Conservation (phyloP, 352 stramenopile species). For the Phytopythium vexans region DNA sequence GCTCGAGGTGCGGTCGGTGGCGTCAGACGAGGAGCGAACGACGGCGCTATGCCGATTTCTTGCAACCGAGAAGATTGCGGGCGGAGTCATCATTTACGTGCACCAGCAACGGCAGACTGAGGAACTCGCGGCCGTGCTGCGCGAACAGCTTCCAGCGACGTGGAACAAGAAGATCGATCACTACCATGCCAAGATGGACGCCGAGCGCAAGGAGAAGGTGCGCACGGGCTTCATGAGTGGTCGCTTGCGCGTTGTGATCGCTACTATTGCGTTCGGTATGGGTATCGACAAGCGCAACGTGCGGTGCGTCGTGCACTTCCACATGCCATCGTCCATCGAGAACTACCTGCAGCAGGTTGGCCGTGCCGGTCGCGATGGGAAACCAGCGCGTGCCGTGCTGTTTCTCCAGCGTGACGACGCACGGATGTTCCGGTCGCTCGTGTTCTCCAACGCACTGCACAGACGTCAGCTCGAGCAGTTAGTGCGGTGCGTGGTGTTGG, state of each 20-base stretch:
- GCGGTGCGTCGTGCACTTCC: slow-evolving; percentile 97
- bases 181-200: slow-evolving; percentile 94
- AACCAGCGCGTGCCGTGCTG: slow-evolving; percentile 58
- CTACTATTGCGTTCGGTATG: slow-evolving; percentile 98
- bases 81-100: slow-evolving; percentile 80
- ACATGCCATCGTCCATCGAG: slow-evolving; percentile 95
- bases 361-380: slow-evolving; percentile 93
- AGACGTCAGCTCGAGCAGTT: slow-evolving; percentile 43
- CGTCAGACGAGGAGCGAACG: slow-evolving; percentile 59
- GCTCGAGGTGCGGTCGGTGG: slow-evolving; percentile 48
- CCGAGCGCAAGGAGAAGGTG: slow-evolving; percentile 74
- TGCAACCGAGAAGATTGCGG: slow-evolving; percentile 17
- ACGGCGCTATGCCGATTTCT: slow-evolving; percentile 19
- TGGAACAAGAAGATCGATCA: slow-evolving; percentile 49
- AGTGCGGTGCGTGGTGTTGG: slow-evolving; percentile 37
- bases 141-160: slow-evolving; percentile 41
- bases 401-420: slow-evolving; percentile 71
- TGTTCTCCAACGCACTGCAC: slow-evolving; percentile 69
- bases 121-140: slow-evolving; percentile 58
- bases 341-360: slow-evolving; percentile 98
- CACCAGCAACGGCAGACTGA: slow-evolving; percentile 78
- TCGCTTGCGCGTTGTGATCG: slow-evolving; percentile 89
- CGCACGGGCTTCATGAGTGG: slow-evolving; percentile 87
- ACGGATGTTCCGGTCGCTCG: slow-evolving; percentile 60
- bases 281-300: slow-evolving; percentile 99